These are phyloP conservation scores for Mortierella claussenii DNA, from an alignment of 192 early-diverging fungal genomes.

Conservation along the genomic window DNA sequence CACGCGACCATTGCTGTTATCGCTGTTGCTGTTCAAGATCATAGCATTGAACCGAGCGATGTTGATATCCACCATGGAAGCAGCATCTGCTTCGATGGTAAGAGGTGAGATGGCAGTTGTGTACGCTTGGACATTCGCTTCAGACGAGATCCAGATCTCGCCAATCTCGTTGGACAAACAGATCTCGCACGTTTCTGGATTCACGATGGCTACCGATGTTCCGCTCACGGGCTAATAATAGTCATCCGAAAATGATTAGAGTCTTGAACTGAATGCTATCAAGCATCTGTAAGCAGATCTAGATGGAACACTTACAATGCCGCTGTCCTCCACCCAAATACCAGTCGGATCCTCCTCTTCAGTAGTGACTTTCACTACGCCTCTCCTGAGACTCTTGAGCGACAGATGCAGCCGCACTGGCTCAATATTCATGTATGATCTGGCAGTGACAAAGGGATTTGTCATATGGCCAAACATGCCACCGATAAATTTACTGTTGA, in stretches of 20 bases:
- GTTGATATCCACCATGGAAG: conserved; percentile 4
- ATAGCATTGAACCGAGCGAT: conserved; percentile 12
- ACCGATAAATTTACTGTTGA: conserved; percentile 1
- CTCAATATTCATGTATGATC: conserved; percentile 80
- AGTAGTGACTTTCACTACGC: conserved; percentile 62
- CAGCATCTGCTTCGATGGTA: conserved; percentile 5
- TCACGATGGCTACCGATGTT: conserved; percentile 84
- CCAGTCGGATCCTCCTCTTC: conserved; percentile 58
- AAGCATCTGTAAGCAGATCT: background rate
- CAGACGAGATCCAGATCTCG: conserved; percentile 86
- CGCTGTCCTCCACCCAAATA: conserved; percentile 73
- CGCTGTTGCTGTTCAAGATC: conserved; percentile 43
- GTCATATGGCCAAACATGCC: conserved; percentile 71
- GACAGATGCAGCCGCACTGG: conserved; percentile 75
- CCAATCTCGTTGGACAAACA: conserved; percentile 75
- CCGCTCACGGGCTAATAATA: conserved; percentile 26
- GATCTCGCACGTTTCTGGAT: conserved; percentile 72
- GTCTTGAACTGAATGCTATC: background rate
- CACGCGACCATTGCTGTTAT: conserved; percentile 4
- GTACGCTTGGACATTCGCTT: conserved; percentile 59
- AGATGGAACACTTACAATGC: conserved; percentile 56
- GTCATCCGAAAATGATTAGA: background rate
- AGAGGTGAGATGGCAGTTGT: conserved; percentile 27
- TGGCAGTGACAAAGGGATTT: conserved; percentile 80
- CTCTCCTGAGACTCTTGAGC: conserved; percentile 68